These are phyloP conservation scores for Metahyphopichia silvanorum DNA, from an alignment of 805 yeast species.

Conservation along the genomic window DNA sequence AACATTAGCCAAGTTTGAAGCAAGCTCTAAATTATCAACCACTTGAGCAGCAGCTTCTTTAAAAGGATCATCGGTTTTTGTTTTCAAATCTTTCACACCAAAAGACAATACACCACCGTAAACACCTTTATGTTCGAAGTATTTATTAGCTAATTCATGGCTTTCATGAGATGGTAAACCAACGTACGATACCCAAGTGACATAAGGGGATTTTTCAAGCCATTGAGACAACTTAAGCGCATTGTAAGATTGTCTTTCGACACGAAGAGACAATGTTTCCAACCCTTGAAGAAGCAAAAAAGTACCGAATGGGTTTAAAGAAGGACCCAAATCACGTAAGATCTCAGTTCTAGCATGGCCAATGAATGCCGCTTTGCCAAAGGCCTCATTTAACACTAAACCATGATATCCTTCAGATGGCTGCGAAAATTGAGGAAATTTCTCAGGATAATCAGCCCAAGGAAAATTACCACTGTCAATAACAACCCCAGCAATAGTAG, in stretches of 20 bases:
- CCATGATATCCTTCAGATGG: conserved; percentile 97
- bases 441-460: conserved; percentile 80
- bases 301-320: conserved; percentile 83
- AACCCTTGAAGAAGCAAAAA: conserved; percentile 88
- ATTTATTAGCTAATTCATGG: conserved; percentile 81
- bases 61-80: conserved; percentile 54
- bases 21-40: conserved; percentile 79
- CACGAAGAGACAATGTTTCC: conserved; percentile 90
- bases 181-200: conserved; percentile 88
- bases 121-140: conserved; percentile 55
- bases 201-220: conserved; percentile 70
- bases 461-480: conserved; percentile 92
- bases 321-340: conserved; percentile 89
- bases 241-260: conserved; percentile 86
- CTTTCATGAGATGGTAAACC: conserved; percentile 78
- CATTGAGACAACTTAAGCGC: conserved; percentile 76
- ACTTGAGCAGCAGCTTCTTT: conserved; percentile 76
- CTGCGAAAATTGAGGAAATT: conserved; percentile 85
- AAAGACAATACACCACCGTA: conserved; percentile 88
- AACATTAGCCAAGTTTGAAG: conserved; percentile 92
- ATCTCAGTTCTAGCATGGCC: conserved; percentile 79
- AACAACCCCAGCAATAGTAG: conserved; percentile 87
- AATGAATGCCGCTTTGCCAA: conserved; percentile 77
- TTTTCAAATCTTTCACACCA: conserved; percentile 71
- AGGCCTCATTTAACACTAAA: conserved; percentile 71